Base-by-base conservation (phyloP, 495 filamentous ascomycete species). In the Aspergillus asperescens region DNA sequence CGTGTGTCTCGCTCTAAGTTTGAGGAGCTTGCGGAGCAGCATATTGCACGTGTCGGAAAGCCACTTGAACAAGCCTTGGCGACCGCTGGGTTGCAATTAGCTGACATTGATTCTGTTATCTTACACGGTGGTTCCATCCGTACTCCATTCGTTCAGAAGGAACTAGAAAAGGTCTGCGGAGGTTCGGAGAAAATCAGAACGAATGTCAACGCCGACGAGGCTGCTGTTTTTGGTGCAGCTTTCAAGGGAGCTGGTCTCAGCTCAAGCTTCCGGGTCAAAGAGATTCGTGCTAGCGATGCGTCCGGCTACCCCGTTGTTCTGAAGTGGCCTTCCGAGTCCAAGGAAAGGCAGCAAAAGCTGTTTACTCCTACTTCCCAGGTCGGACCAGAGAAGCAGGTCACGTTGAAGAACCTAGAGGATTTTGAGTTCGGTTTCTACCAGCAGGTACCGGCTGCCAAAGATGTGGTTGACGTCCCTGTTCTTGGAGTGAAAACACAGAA, bases 181-280 rank as follows among this genome's bases (percentile, higher is more conserved):
- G 77, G 76, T 13, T 74, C 81, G 5, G 81, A 84, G 44, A 96
- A 95, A 74, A 76, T 99, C 52, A 83, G 88, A 49, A 85, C 86
- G 58, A 97, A 91, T 61, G 94, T 99, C 59, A 99, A 99, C 69
- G 85, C 91, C 23, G 94, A 99, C 66, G 94, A 99, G 72, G 83
- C 94, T 13, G 93, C 94, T 42, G 93, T 95, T 13, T 95, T 99
- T 68, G 94, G 94, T 57, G 94, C 94, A 44, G 90, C 89, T 16
- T 97, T 97, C 77, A 89, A 89, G 64, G 94, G 86, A 24, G 94
- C 94, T 41, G 84, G 84, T 54, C 77, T 97, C 43, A 94, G 87
- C 69, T 89, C 91, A 29, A 90, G 84, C 62, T 99, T 99, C 79
- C 83, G 88, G 45, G 94, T 99, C 60, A 99, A 96, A 76, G 94